Percentiles rank a stretch among this genome's conserved stretches.
Conservation (phyloP, 805 yeast genomes). For the Nakazawaea anatomiae region DNA sequence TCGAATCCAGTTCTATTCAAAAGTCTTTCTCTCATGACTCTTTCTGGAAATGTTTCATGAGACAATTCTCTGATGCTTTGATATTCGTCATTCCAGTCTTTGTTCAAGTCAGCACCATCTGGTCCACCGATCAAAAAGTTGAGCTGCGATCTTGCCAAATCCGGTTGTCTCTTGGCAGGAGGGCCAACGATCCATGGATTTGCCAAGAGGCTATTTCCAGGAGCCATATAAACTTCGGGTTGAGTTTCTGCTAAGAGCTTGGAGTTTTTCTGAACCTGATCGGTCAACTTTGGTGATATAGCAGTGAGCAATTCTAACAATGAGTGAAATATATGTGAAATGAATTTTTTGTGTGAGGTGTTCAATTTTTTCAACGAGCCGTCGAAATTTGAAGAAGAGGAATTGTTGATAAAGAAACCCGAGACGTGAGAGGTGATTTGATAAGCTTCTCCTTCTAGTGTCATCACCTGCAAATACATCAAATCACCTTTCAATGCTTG, state of each 20-base stretch:
- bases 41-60: slow-evolving; percentile 49
- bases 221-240: slow-evolving; percentile 53
- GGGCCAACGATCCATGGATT: slow-evolving; percentile 73
- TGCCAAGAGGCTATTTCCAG: slow-evolving; percentile 54
- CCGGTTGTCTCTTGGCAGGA: slow-evolving; percentile 34
- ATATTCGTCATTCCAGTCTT: slow-evolving; percentile 89
- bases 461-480: slow-evolving; percentile 65
- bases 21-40: slow-evolving; percentile 70
- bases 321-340: slow-evolving; percentile 35
- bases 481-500: slow-evolving; percentile 69
- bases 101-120: slow-evolving; percentile 50
- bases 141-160: slow-evolving; percentile 55
- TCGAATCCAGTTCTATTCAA: slow-evolving; percentile 67
- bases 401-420: slow-evolving; percentile 77
- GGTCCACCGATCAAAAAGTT: slow-evolving; percentile 47
- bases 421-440: slow-evolving; percentile 73
- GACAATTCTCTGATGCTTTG: slow-evolving; percentile 78
- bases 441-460: slow-evolving; percentile 75
- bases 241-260: slow-evolving; percentile 34
- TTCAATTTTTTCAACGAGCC: slow-evolving; percentile 39
- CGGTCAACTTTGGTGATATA: slow-evolving; percentile 59
- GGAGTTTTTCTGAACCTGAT: slow-evolving; percentile 48
- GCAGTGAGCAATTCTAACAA: slow-evolving; percentile 54
- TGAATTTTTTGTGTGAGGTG: slow-evolving; percentile 21
- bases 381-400: slow-evolving; percentile 64